Percentiles rank a stretch among this genome's conserved stretches.
Conservation (phyloP, 106 monocot genomes). For the Platanthera guangdongensis region DNA sequence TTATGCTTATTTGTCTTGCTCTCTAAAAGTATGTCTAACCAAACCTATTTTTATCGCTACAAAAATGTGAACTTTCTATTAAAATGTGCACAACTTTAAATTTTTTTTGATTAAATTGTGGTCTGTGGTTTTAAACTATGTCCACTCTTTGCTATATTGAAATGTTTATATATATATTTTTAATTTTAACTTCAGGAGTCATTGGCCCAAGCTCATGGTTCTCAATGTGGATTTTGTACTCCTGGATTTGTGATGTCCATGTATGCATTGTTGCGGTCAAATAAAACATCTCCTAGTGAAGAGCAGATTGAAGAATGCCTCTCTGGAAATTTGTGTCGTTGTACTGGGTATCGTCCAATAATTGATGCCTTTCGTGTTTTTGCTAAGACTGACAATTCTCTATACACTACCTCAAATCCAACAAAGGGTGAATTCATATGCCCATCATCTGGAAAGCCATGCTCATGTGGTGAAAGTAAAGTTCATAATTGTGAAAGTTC, state of each 20-base stretch:
- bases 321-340: conserved; percentile 94
- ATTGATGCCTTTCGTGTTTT: conserved; percentile 92
- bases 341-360: conserved; percentile 96
- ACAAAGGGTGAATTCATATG: conserved; percentile 37
- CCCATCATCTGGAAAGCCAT: conserved; percentile 84
- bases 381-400: conserved; percentile 69
- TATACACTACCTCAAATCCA: conserved; percentile 48
- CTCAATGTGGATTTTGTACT: conserved; percentile 98
- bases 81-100: neutral
- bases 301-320: conserved; percentile 91
- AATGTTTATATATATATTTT: neutral
- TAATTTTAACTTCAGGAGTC: conserved; percentile 49
- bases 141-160: neutral
- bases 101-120: neutral
- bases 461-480: conserved; percentile 53
- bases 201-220: conserved; percentile 81
- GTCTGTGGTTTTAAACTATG: neutral
- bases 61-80: neutral
- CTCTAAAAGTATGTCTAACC: neutral
- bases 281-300: conserved; percentile 54
- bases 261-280: conserved; percentile 92
- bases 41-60: neutral
- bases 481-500: conserved; percentile 16
- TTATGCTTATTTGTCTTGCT: too few species aligned
- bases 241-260: conserved; percentile 99